These are phyloP conservation scores for Grosmannia huntii DNA, from an alignment of 2,329 filamentous ascomycete genomes.

Conservation along the genomic window DNA sequence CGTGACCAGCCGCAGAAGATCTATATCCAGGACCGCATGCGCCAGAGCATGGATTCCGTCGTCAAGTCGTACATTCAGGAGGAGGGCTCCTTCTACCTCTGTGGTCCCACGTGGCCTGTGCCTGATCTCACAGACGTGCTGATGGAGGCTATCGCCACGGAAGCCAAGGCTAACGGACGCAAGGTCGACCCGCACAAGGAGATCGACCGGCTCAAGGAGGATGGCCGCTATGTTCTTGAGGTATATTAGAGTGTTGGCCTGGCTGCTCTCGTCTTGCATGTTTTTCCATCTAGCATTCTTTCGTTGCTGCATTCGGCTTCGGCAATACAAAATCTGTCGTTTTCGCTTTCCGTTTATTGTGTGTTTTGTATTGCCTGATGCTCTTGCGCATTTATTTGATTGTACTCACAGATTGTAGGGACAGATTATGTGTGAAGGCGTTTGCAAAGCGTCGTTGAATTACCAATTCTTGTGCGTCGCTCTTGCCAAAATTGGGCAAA, in stretches of 20 bases:
- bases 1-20: slow-evolving; percentile 97
- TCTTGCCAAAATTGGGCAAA: neutral
- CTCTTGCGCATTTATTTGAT: neutral
- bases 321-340: neutral
- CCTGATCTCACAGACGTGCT: slow-evolving; percentile 91
- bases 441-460: neutral
- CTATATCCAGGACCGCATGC: slow-evolving; percentile 98
- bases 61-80: slow-evolving; percentile 75
- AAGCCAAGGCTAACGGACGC: slow-evolving; percentile 57
- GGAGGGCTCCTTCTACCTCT: slow-evolving; percentile 91
- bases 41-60: slow-evolving; percentile 72
- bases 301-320: neutral
- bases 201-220: slow-evolving; percentile 96
- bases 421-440: too few relatives aligned
- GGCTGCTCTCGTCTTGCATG: neutral
- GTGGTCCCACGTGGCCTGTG: slow-evolving; percentile 95
- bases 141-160: slow-evolving; percentile 74
- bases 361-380: neutral
- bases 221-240: slow-evolving; percentile 85
- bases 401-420: too few relatives aligned
- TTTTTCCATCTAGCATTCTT: neutral
- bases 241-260: slow-evolving; percentile 53
- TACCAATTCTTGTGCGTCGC: neutral
- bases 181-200: slow-evolving; percentile 80
- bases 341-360: neutral